Evolutionary conservation across 441 rosid genomes (phyloP).

Genomic region (Dalechampia spathulata): DNA sequence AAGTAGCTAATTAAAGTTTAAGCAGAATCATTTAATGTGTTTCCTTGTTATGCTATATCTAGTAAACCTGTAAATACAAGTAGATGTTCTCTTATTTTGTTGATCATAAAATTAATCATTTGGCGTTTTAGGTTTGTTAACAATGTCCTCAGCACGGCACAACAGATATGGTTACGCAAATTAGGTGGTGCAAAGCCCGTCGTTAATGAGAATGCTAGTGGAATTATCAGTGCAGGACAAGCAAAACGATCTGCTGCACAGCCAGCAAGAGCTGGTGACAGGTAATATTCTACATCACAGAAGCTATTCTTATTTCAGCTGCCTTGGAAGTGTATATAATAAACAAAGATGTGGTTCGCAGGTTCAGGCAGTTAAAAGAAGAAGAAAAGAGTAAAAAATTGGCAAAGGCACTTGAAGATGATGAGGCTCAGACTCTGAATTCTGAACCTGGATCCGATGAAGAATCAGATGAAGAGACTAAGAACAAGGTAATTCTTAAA

Average conservation of each 20-base stretch:
- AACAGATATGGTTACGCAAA: constrained; percentile 90
- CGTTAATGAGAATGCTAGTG: constrained; percentile 66
- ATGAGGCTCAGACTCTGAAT: constrained; percentile 34
- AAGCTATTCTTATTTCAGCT: constrained; percentile 1
- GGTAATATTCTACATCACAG: constrained; percentile 25
- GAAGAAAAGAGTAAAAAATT: constrained; percentile 48
- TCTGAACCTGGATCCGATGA: constrained; percentile 51
- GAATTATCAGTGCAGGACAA: constrained; percentile 81
- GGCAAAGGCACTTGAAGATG: constrained; percentile 51
- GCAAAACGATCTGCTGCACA: constrained; percentile 77
- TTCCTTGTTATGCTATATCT: too few species aligned
- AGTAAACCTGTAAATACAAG: too few species aligned
- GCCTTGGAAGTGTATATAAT: constrained; percentile 9
- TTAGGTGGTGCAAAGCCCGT: constrained; percentile 89
- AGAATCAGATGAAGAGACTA: constrained; percentile 42
- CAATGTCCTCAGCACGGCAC: constrained; percentile 90
- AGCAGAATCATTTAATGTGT: neutral
- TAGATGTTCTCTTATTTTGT: neutral
- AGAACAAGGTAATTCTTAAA: constrained; percentile 37
- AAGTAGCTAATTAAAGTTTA: neutral
- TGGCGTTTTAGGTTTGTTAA: constrained; percentile 74
- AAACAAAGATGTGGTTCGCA: constrained; percentile 27
- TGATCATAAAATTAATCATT: neutral
- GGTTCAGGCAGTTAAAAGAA: constrained; percentile 69
- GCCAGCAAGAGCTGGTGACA: constrained; percentile 60